Evolutionary conservation across 305 asterid genomes (phyloP).

Genomic region (Vinca major): DNA sequence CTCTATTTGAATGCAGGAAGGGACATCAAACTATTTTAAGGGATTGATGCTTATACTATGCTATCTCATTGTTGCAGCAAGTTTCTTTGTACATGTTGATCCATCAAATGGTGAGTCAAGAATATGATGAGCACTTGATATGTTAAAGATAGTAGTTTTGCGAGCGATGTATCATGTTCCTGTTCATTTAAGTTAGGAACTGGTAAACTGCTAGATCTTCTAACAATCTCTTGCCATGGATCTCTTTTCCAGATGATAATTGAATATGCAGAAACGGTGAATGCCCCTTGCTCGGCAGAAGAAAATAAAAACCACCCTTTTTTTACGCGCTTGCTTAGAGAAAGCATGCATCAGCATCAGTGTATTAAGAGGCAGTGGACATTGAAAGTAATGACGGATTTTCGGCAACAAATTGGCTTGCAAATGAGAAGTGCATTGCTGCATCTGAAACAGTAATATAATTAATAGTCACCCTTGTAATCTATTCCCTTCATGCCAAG

Average conservation of each 20-base stretch:
- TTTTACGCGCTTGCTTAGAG: no score
- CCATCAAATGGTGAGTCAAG: conserved; percentile 49
- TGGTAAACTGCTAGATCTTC: no score
- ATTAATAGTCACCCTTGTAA: no score
- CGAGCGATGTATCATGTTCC: no score
- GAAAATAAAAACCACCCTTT: no score
- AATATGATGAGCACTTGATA: neutral
- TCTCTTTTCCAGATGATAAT: conserved; percentile 13
- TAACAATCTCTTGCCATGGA: neutral
- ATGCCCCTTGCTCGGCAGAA: neutral
- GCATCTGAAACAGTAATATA: no score
- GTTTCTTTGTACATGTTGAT: conserved; percentile 90
- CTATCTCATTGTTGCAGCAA: conserved; percentile 96
- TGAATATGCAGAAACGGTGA: neutral
- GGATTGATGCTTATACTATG: conserved; percentile 95
- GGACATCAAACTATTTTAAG: conserved; percentile 91
- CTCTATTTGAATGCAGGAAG: conserved; percentile 55
- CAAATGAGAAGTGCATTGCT: no score
- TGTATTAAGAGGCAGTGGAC: neutral
- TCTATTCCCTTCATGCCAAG: neutral
- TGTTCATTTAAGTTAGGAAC: neutral
- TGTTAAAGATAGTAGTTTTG: neutral
- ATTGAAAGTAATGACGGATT: neutral
- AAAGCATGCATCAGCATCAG: neutral
- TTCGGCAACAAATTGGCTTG: no score